Conservation (phyloP, 2,329 filamentous ascomycete genomes). For the Aspergillus fischeri region DNA sequence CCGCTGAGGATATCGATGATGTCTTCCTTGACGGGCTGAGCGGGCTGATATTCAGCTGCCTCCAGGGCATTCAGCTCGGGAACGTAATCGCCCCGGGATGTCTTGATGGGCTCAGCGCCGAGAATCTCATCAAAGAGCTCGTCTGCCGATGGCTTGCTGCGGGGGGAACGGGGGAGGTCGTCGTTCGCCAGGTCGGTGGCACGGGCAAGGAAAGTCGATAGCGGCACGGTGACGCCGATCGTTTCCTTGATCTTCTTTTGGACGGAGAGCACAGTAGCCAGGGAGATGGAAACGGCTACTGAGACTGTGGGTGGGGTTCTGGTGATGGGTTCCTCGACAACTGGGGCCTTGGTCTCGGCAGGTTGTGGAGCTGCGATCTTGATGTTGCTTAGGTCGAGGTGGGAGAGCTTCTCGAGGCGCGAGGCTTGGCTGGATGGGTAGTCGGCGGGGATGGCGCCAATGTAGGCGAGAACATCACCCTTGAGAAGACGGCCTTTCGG, state of each 20-base stretch:
- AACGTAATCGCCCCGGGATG: constrained; percentile 60
- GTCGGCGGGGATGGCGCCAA: constrained; percentile 70
- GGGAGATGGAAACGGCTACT: constrained; percentile 70
- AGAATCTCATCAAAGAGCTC: constrained; percentile 89
- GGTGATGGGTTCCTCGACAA: constrained; percentile 23
- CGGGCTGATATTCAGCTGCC: constrained; percentile 27
- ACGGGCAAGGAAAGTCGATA: constrained; percentile 81
- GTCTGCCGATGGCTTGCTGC: constrained; percentile 64
- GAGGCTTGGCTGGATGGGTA: constrained; percentile 68
- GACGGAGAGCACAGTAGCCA: constrained; percentile 71
- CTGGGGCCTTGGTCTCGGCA: constrained; percentile 32
- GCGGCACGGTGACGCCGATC: constrained; percentile 73
- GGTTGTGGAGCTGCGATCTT: constrained; percentile 60
- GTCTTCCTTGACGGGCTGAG: constrained; percentile 56
- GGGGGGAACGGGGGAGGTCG: constrained; percentile 66
- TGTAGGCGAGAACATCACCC: constrained; percentile 87
- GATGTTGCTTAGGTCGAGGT: constrained; percentile 94
- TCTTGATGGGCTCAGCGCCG: constrained; percentile 48
- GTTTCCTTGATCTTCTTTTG: constrained; percentile 75
- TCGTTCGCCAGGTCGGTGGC: constrained; percentile 86
- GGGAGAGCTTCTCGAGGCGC: constrained; percentile 68
- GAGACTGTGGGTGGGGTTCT: constrained; percentile 28
- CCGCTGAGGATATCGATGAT: constrained; percentile 77
- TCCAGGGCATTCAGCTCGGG: constrained; percentile 64
- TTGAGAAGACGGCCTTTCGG: constrained; percentile 87